Conservation (phyloP, 768 basidiomycete genomes). For the Mycena leptocephala region DNA sequence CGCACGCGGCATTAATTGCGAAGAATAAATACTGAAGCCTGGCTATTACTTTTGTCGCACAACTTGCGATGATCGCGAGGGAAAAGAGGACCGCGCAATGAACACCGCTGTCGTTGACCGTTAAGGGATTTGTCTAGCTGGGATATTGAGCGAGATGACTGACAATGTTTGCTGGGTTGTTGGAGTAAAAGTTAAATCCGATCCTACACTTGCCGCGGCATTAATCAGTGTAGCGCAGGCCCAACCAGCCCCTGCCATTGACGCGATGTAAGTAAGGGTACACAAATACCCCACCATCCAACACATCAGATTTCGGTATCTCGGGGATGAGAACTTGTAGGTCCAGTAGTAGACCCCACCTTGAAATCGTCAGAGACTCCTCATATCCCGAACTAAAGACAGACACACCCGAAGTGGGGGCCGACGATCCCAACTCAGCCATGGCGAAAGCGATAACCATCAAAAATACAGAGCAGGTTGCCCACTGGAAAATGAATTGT, state of each 20-base stretch:
- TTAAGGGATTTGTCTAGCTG: background rate
- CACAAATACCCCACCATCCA: constrained; percentile 70
- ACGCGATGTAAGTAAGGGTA: constrained; percentile 65
- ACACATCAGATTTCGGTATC: constrained; percentile 62
- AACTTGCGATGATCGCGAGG: constrained; percentile 76
- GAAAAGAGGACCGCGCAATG: constrained; percentile 73
- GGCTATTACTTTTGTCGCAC: constrained; percentile 77
- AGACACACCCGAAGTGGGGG: constrained; percentile 57
- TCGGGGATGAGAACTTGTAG: constrained; percentile 58
- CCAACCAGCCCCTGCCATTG: constrained; percentile 76
- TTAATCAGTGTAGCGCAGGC: constrained; percentile 76
- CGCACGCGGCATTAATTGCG: constrained; percentile 75
- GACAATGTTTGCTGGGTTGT: constrained; percentile 64
- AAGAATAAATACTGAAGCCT: constrained; percentile 80
- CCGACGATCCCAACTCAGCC: constrained; percentile 79
- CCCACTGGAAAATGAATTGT: constrained; percentile 64
- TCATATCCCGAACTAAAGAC: background rate
- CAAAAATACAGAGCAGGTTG: constrained; percentile 73
- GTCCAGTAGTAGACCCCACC: constrained; percentile 68
- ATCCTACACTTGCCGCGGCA: constrained; percentile 75
- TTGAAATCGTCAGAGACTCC: constrained; percentile 21
- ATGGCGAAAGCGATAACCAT: constrained; percentile 75
- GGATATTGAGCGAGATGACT: constrained; percentile 33
- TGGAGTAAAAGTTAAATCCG: constrained; percentile 55
- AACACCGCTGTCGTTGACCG: constrained; percentile 65